Evolutionary conservation across 768 basidiomycete species (phyloP).

Genomic region (Lentinula lateritia): DNA sequence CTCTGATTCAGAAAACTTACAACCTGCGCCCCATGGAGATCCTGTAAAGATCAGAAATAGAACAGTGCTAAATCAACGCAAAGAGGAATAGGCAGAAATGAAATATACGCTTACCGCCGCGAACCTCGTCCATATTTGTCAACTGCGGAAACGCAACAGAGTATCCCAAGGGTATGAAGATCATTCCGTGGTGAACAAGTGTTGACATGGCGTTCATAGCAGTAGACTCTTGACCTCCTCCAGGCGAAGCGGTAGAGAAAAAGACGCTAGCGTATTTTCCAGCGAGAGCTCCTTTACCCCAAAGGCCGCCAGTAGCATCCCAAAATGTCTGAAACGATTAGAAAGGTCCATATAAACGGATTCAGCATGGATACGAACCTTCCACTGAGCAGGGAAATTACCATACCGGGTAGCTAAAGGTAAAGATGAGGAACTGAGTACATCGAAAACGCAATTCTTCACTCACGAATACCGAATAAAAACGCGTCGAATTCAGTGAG

Average conservation of each 20-base stretch:
- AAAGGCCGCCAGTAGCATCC: slow-evolving; percentile 68
- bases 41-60: background rate
- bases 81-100: background rate
- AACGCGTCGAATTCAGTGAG: slow-evolving; percentile 64
- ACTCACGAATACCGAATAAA: slow-evolving; percentile 57
- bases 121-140: slow-evolving; percentile 40
- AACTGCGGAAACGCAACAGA: slow-evolving; percentile 36
- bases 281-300: slow-evolving; percentile 54
- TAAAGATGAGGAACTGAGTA: background rate
- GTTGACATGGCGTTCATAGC: slow-evolving; percentile 47
- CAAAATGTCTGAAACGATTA: slow-evolving; percentile 54
- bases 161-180: slow-evolving; percentile 72
- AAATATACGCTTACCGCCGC: slow-evolving; percentile 43
- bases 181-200: slow-evolving; percentile 69
- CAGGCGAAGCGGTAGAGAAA: slow-evolving; percentile 63
- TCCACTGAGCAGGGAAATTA: slow-evolving; percentile 75
- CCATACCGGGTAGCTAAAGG: slow-evolving; percentile 50
- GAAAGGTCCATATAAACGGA: background rate
- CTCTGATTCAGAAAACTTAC: background rate
- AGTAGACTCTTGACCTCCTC: slow-evolving; percentile 75
- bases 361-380: slow-evolving; percentile 32
- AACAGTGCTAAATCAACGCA: background rate
- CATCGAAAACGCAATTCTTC: background rate
- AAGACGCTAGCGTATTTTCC: slow-evolving; percentile 79
- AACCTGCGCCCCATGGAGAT: background rate